These are phyloP conservation scores for Trypanosoma melophagium DNA, from an alignment of 208 protist genomes.

Conservation along the genomic window DNA sequence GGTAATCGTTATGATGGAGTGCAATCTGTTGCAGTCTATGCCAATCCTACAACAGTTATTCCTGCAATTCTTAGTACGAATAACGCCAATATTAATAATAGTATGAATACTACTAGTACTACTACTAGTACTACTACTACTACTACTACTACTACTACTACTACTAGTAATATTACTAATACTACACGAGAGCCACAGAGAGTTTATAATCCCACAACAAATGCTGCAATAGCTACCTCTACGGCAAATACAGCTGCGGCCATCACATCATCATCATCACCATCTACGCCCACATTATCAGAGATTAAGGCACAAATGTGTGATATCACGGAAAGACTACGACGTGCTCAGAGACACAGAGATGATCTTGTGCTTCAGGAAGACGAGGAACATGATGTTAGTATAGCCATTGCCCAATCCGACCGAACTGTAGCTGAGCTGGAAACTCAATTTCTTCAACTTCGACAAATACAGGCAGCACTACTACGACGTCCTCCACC, in stretches of 20 bases:
- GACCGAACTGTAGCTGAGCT: conserved; percentile 47
- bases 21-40: conserved; percentile 9
- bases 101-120: too few species aligned
- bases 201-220: too few species aligned
- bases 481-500: conserved; percentile 43
- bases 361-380: conserved; percentile 73
- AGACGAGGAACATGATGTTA: conserved; percentile 68
- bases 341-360: conserved; percentile 47
- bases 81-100: too few species aligned
- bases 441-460: conserved; percentile 44
- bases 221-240: too few species aligned
- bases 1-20: background rate
- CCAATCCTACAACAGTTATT: background rate
- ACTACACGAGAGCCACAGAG: too few species aligned
- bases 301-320: conserved; percentile 57
- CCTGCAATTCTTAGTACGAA: too few species aligned
- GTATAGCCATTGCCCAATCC: conserved; percentile 30
- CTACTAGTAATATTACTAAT: too few species aligned
- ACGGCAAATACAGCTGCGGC: background rate
- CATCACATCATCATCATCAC: background rate
- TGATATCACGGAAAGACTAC: conserved; percentile 42
- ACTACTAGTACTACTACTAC: too few species aligned
- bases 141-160: too few species aligned
- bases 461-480: conserved; percentile 45
- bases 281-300: conserved; percentile 17